Evolutionary conservation across 768 basidiomycete genomes (phyloP), one percentile per base, ranked within the genome.

Genomic region (Lactarius tabidus): DNA sequence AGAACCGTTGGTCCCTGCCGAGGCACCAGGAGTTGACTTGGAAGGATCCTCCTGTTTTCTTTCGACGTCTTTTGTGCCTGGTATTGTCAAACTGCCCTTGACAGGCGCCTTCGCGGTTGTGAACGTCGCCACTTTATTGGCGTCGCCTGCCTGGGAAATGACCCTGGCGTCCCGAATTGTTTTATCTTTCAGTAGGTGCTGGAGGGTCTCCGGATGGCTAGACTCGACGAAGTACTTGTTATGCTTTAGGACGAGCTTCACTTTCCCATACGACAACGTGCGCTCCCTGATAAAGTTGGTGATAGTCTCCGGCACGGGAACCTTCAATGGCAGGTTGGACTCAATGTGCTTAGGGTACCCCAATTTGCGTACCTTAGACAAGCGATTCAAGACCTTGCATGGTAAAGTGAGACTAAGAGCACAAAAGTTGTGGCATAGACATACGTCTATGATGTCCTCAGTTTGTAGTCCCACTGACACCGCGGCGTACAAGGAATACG

Each of bases 171-270:
- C 89, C 36, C 90, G 85, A 62, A 96, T 97, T 23, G 89, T 77
- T 63, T 81, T 81, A 77, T 99, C 97, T 72, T 93, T 91, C 51
- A 99, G 81, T 38, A 98, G 79, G 23, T 86, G 79, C 71, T 97
- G 91, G 31, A 98, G 81, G 14, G 93, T 94, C 62, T 98, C 95
- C 2, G 95, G 95, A 71, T 97, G 93, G 69, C 87, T 90, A 33
- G 94, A 96, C 75, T 99, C 97, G 71, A 99, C 93, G 71, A 85
- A 98, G 76, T 98, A 98, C 71, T 90, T 92, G 82, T 98, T 98
- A 75, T 98, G 91, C 75, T 99, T 98, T 70, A 99, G 79, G 8
- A 99, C 97, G 56, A 99, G 86, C 73, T 98, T 96, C 75, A 98
- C 93, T 79, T 99, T 99, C 59, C 97, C 97, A 71, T 98, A 98